Evolutionary conservation across 2,329 filamentous ascomycete species (phyloP).

Genomic region (Diaporthe batatas): DNA sequence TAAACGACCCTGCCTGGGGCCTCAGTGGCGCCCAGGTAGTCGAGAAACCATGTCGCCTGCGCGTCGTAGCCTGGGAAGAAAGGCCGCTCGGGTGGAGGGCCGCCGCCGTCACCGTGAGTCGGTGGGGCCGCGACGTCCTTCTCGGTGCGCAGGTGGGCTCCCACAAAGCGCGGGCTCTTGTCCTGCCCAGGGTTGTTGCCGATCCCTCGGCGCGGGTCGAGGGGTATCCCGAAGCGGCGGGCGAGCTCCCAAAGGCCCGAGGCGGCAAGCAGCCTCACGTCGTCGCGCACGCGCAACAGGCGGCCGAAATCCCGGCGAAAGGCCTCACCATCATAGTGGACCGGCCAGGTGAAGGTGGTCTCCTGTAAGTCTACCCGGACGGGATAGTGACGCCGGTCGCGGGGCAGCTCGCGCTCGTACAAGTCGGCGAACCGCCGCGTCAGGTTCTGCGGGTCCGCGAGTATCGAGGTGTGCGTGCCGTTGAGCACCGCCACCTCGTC

Average conservation of each 20-base stretch:
- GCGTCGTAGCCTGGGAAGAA: slow-evolving; percentile 50
- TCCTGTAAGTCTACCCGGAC: slow-evolving; percentile 51
- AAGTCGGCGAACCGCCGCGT: slow-evolving; percentile 45
- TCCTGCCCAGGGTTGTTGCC: slow-evolving; percentile 39
- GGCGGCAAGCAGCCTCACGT: slow-evolving; percentile 52
- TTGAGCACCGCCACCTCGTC: slow-evolving; percentile 42
- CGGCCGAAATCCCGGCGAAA: slow-evolving; percentile 55
- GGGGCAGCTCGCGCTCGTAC: slow-evolving; percentile 48
- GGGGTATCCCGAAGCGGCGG: slow-evolving; percentile 45
- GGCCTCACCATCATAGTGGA: slow-evolving; percentile 46
- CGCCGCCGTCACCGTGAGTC: slow-evolving; percentile 1
- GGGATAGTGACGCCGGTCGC: slow-evolving; percentile 48
- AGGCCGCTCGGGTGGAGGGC: background rate
- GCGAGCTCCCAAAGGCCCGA: slow-evolving; percentile 52
- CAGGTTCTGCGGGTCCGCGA: slow-evolving; percentile 45
- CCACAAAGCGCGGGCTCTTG: slow-evolving; percentile 47
- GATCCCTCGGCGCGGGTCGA: slow-evolving; percentile 48
- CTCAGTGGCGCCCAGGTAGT: slow-evolving; percentile 45
- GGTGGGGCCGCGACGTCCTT: slow-evolving; percentile 45
- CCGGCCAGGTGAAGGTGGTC: slow-evolving; percentile 50
- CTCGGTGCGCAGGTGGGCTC: slow-evolving; percentile 54
- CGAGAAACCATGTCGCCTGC: slow-evolving; percentile 52
- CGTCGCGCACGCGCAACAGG: slow-evolving; percentile 53
- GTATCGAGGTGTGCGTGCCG: slow-evolving; percentile 44
- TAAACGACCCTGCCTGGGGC: slow-evolving; percentile 54